phyloP scores from a whole-genome alignment of 805 yeast species.

The Hanseniaspora clermontiae region DNA sequence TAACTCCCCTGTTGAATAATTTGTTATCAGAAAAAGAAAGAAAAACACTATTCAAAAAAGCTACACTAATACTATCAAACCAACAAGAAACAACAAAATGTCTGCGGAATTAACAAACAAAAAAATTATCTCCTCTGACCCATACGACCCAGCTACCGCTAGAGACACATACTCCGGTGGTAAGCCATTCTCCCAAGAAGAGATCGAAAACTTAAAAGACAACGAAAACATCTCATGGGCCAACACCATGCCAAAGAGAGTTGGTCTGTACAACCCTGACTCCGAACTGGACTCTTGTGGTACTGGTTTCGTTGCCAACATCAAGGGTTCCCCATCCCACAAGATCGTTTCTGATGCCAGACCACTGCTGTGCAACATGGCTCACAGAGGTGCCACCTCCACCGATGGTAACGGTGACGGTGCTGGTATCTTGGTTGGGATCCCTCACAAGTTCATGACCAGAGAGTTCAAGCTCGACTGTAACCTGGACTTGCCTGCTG shows the following conservation, averaged over 20 bases:
- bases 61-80: not conserved
- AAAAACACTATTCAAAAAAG: not conserved
- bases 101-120: not conserved
- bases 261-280: conserved; percentile 89
- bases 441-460: conserved; percentile 76
- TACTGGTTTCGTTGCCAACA: conserved; percentile 93
- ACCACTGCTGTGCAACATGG: conserved; percentile 85
- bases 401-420: conserved; percentile 98
- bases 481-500: conserved; percentile 54
- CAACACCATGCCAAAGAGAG: conserved; percentile 65
- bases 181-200: conserved; percentile 14
- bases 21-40: not conserved
- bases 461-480: conserved; percentile 71
- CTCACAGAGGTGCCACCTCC: conserved; percentile 97
- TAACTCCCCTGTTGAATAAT: not conserved
- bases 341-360: conserved; percentile 87
- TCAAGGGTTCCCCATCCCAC: conserved; percentile 77
- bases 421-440: conserved; percentile 89
- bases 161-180: conserved; percentile 26
- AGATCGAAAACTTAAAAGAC: conserved; percentile 14
- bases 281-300: conserved; percentile 96
- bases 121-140: conserved; percentile 20
- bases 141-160: conserved; percentile 21
- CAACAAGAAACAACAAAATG: too few relatives aligned
- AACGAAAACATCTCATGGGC: conserved; percentile 75